These are phyloP conservation scores for Eleusine indica DNA, from an alignment of 176 grass and related monocot genomes.

Conservation along the genomic window DNA sequence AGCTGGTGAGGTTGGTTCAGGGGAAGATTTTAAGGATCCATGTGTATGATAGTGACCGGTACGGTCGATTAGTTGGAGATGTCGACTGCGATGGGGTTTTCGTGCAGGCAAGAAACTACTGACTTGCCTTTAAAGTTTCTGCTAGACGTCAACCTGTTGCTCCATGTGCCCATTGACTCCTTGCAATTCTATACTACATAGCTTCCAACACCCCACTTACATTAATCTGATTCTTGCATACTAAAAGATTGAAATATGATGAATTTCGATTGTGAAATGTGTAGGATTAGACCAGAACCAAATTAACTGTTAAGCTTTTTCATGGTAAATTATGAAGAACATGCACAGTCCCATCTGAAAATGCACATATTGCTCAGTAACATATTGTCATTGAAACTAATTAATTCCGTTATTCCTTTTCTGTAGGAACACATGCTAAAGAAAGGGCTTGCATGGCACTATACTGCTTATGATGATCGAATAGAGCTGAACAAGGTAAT, in stretches of 20 bases:
- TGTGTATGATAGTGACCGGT: constrained; percentile 56
- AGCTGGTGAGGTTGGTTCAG: constrained; percentile 63
- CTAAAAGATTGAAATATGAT: neutral
- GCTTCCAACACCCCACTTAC: neutral
- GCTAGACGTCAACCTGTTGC: neutral
- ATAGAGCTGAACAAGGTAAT: constrained; percentile 62
- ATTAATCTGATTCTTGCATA: constrained; percentile 1
- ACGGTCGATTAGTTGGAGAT: constrained; percentile 79
- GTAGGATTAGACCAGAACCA: neutral
- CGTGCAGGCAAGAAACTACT: constrained; percentile 63
- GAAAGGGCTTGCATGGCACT: constrained; percentile 88
- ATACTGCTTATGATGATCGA: constrained; percentile 62
- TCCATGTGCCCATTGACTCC: neutral
- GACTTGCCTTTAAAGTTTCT: neutral
- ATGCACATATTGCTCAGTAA: neutral
- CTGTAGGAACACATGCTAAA: constrained; percentile 76
- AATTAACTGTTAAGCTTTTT: neutral
- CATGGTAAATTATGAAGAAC: neutral
- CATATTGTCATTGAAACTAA: neutral
- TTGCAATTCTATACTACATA: constrained; percentile 12
- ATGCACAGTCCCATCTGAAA: neutral
- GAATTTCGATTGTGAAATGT: neutral
- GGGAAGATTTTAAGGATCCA: constrained; percentile 60
- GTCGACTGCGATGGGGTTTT: constrained; percentile 60
- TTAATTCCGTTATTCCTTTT: neutral